Percentiles rank a stretch among this genome's conserved stretches.
Conservation (phyloP, 306 rosid genomes). For the Fagus crenata region DNA sequence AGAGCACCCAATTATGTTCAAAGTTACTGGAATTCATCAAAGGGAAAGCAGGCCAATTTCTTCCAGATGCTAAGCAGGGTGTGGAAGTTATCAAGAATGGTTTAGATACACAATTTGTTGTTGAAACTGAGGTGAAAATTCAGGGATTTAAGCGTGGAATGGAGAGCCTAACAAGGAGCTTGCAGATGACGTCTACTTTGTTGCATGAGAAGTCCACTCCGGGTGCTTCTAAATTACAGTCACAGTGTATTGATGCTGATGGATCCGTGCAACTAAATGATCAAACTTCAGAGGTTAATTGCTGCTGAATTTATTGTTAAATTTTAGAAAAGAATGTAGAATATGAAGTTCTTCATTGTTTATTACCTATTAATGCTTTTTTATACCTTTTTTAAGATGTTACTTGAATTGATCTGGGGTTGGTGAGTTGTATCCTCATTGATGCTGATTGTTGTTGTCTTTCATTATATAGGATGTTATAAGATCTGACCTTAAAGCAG, state of each 20-base stretch:
- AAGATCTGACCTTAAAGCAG: constrained; percentile 77
- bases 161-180: constrained; percentile 71
- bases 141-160: constrained; percentile 72
- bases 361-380: background rate
- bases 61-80: constrained; percentile 37
- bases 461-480: constrained; percentile 48
- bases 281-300: constrained; percentile 64
- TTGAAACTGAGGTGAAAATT: constrained; percentile 76
- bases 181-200: constrained; percentile 72
- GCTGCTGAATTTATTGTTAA: constrained; percentile 18
- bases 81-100: constrained; percentile 44
- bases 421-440: background rate
- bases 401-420: background rate
- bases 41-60: constrained; percentile 48
- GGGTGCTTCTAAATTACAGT: constrained; percentile 39
- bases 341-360: constrained; percentile 7
- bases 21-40: constrained; percentile 60
- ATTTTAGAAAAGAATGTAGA: constrained; percentile 13
- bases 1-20: constrained; percentile 64
- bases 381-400: constrained; percentile 10
- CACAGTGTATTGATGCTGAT: constrained; percentile 41
- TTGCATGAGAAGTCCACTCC: constrained; percentile 66
- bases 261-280: constrained; percentile 46
- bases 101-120: constrained; percentile 61
- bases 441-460: constrained; percentile 1